Base-by-base conservation (phyloP, 139 green algal species). In the Coelastrella sp. region DNA sequence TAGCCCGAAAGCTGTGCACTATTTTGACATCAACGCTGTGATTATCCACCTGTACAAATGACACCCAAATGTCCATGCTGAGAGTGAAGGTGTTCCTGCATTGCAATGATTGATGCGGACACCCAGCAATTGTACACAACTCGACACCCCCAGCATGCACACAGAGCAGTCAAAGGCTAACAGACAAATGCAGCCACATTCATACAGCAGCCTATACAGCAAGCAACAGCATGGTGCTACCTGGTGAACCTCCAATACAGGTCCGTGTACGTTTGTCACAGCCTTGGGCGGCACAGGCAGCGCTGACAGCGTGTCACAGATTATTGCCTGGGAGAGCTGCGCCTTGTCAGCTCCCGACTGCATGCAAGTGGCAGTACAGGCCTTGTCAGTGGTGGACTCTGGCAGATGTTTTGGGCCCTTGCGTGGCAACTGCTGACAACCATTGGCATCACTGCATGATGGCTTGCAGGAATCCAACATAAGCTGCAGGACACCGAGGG, bases 1-100 rank as follows among this genome's bases (percentile, higher is more conserved):
- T 90, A 4, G 90, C 93, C 57, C 84, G 59, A 68, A 95, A 95
- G 61, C 60, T 82, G 73, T 92, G 88, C 59, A 92, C 81, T 4
- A 95, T 75, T 3, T 79, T 87, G 6, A 95, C 66, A n/a, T 95
- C 92, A 13, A 93, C 23, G 23, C 71, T 90, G 60, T 75, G 58
- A 4, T 86, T 65, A 16, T 89, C 91, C 14, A 90, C 81, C 80
- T 87, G 77, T 60, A 13, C 13, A n/a, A 61, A 22, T 57, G 14
- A 19, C 54, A 65, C 77, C 16, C 61, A n/a, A 47, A 47, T 47
- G 32, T 47, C 32, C 32, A 47, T 47, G 32, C 32, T 47, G 32
- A 47, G 32, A 81, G 2, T 19, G 4, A 11, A 54, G 20, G 10
- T 59, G 13, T 23, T 81, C 23, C 74, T 59, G 23, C 13, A 59